Conservation (phyloP, 2,329 filamentous ascomycete genomes). For the Eurotiales sp. region DNA sequence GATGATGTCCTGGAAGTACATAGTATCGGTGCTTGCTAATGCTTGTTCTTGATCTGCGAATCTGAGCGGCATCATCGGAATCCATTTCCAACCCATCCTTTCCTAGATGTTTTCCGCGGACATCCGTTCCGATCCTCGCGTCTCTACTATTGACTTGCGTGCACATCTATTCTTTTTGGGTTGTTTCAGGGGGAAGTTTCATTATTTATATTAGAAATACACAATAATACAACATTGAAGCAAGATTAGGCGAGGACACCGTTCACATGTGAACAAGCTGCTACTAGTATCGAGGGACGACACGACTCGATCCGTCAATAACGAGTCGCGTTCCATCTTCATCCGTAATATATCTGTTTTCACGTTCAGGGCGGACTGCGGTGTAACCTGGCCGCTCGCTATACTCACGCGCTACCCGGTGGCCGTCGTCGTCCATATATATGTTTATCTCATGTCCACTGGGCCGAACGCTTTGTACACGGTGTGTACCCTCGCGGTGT, state of each 20-base stretch:
- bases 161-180: no score
- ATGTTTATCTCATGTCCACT: conserved; percentile 41
- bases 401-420: conserved; percentile 47
- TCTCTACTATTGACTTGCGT: no score
- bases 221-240: neutral
- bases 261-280: neutral
- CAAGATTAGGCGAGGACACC: neutral
- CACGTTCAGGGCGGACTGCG: conserved; percentile 27
- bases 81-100: no score
- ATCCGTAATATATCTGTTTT: conserved; percentile 35
- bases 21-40: no score
- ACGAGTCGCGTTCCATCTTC: conserved; percentile 30
- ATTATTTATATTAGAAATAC: neutral
- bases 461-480: conserved; percentile 42
- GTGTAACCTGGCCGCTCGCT: conserved; percentile 39
- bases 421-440: conserved; percentile 37
- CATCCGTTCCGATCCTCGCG: no score
- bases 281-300: conserved; percentile 33
- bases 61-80: no score
- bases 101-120: no score
- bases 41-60: no score
- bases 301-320: conserved; percentile 28
- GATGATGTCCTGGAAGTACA: no score
- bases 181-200: neutral
- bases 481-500: conserved; percentile 32